Base-by-base conservation (phyloP, 192 early-diverging fungal species). In the Coemansia javaensis region DNA sequence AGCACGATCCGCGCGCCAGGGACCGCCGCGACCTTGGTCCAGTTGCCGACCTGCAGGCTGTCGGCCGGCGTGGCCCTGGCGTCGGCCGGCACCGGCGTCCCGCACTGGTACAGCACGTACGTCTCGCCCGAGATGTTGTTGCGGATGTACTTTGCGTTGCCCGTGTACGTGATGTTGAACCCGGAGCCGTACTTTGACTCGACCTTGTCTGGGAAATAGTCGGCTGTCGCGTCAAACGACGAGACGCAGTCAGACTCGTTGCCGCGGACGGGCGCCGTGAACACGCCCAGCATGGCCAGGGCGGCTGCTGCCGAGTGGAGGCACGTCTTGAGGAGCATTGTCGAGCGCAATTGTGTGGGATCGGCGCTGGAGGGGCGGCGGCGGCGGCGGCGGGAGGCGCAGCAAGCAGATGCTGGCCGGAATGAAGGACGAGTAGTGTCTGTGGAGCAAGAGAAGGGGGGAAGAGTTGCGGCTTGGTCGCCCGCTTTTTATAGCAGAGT, bases 61-160 rank as follows among this genome's bases (percentile, higher is more conserved):
- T 49, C 32, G 9, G 73, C 70, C 0, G 68, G 44, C 0, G 83
- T 82, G 4, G 56, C 15, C 33, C 78, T 72, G 35, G 41, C 70
- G 34, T 70, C 59, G 27, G 58, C 50, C 16, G 70, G 56, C 7
- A 44, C 32, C 13, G 81, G 77, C 15, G 85, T 84, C 44, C 85
- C 84, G 56, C 84, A 90, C 54, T 86, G 85, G 40, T 81, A 80
- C 30, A 88, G 75, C n/a, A 81, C 75, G 51, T 81, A 87, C 17
- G 62, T 75, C 17, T 76, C 73, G 32, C 78, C 76, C 17, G 68
- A 56, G 13, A 59, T 41, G 15, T 28, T 77, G 63, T 86, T 85
- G 32, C 58, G 67, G 8, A 87, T 66, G 30, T 83, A 50, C 65
- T 90, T 90, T 69, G 82, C 79, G 45, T 80, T 82, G 10, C 78